Base-by-base conservation (phyloP, 805 yeast species). In the Teunomyces funiuensis region DNA sequence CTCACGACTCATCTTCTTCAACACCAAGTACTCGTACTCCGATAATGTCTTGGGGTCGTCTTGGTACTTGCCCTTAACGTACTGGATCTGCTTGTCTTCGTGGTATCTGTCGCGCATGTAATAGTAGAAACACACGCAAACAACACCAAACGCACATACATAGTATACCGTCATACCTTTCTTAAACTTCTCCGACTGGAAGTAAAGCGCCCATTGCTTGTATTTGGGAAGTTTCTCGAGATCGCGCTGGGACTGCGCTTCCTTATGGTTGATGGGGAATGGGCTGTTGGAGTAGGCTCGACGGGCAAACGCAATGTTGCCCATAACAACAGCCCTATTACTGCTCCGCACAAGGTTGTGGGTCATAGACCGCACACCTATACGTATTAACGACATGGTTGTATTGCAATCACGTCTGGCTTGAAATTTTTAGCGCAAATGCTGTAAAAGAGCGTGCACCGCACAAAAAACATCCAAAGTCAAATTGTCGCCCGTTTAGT, bases 91-190 rank as follows among this genome's bases (percentile, higher is more conserved):
- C 43, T 76, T 68, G 46, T 85, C 91, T 60, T 81, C 81, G 33
- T 70, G 63, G 58, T 77, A 85, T 38, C 84, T 59, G 53, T 83
- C 85, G 51, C 79, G 71, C 80, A 85, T 82, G 57, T 82, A 80
- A 54, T 73, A 74, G 43, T 78, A 72, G 39, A 88, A 86, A 43
- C 82, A 76, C 15, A 76, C 66, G 20, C 80, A 58, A 53, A 83
- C 76, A 7, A 75, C 65, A 2, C 70, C 69, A 56, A 84, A 84
- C 2, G 79, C 74, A n/a, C 76, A 78, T 30, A 85, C 56, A 47
- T 84, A 77, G 55, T 74, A 79, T 50, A 78, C 77, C 5, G 89
- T 82, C 71, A 84, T 71, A 7, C 55, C 52, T 52, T 75, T 80
- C 45, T 78, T 76, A 61, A 84, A 84, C 40, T 75, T 73, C 40